Evolutionary conservation across 1,284 basidiomycete genomes (phyloP), one percentile per base, ranked within the genome.

Genomic region (Cryptococcus sp.): DNA sequence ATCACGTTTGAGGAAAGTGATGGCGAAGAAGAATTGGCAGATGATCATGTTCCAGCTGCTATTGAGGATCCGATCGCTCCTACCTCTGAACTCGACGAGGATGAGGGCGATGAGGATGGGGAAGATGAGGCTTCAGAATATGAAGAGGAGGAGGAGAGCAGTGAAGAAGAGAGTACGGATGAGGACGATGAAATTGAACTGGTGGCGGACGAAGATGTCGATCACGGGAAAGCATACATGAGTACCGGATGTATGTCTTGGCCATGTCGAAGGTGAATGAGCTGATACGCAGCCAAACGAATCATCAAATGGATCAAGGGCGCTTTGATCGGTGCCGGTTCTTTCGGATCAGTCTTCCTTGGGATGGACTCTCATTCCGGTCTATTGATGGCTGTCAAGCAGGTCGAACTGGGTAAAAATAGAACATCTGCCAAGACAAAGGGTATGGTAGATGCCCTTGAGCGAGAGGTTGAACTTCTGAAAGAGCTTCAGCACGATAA

Each of bases 231-330:
- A 48, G 76, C 76, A 10, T 73, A 85, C 57, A 85, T 81, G 40
- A 85, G 84, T 1, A 81, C 79, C 53, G 83, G 83, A 69, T 82
- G 84, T 54, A 18, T 31, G 44, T 45, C 24, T 21, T 7, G 48
- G 39, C 19, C 21, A 10, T 18, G 22, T 14, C n/a, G 19, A 13
- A 7, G 41, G 9, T 10, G 19, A 7, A 3, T 18, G 13, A 36
- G 57, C 60, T 46, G 59, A 34, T 2, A 16, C n/a, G 0, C 58
- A 80, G 77, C 77, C 49, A 80, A 80, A 55, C 76, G 77, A 76
- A 87, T 83, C 13, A 88, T 88, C 72, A 96, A 97, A 75, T 99
- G 96, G 96, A 93, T 98, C 78, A 97, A 96, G 65, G 96, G 96
- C 47, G 94, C 94, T 2, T 82, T 98, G 57, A 98, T 99, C 62